Evolutionary conservation across 1,284 basidiomycete species (phyloP).

Genomic region (Ustilago loliicola): DNA sequence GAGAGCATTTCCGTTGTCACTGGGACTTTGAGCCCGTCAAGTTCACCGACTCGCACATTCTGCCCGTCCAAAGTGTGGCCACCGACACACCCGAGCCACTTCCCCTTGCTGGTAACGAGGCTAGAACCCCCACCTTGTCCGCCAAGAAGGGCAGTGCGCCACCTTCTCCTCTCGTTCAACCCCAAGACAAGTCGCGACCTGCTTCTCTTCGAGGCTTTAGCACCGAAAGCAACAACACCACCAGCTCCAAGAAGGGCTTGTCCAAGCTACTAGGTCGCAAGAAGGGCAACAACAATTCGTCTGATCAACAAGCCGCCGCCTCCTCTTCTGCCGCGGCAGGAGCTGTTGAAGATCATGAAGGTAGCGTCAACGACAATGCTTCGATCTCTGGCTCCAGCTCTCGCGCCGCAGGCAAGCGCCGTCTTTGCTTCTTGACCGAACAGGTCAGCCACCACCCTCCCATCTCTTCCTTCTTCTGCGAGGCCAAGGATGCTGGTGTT

Average conservation of each 20-base stretch:
- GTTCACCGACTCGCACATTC: constrained; percentile 44
- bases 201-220: constrained; percentile 41
- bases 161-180: constrained; percentile 37
- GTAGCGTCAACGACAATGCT: constrained; percentile 26
- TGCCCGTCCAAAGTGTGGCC: constrained; percentile 48
- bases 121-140: constrained; percentile 34
- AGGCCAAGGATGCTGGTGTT: constrained; percentile 61
- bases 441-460: constrained; percentile 94
- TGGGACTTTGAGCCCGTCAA: constrained; percentile 63
- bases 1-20: constrained; percentile 68
- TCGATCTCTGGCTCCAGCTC: constrained; percentile 38
- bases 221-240: constrained; percentile 27
- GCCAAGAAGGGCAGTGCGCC: constrained; percentile 44
- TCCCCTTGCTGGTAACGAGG: constrained; percentile 26
- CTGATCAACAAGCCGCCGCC: constrained; percentile 23
- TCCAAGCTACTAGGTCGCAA: constrained; percentile 53
- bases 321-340: constrained; percentile 13
- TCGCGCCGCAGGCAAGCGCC: constrained; percentile 27
- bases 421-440: constrained; percentile 66
- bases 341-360: constrained; percentile 24
- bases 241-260: constrained; percentile 43
- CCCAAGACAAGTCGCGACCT: constrained; percentile 44
- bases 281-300: constrained; percentile 32
- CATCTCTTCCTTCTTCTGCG: constrained; percentile 80
- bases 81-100: constrained; percentile 39